Evolutionary conservation across 2,329 filamentous ascomycete species (phyloP).

Genomic region (Phoma herbarum): DNA sequence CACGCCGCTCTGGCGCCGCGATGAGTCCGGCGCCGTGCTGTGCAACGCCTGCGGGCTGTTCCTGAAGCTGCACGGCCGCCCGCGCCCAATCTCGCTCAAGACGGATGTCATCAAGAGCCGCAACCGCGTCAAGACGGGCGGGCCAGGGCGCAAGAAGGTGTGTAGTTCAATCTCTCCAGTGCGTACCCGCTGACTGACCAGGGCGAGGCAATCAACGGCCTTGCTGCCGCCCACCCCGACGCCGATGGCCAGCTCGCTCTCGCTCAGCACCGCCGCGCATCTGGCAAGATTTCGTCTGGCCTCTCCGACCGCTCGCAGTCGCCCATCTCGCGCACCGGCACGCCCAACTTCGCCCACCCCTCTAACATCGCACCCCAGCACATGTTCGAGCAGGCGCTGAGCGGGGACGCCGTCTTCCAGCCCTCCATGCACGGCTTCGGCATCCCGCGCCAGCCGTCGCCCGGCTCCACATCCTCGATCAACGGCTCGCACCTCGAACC

Average conservation of each 20-base stretch:
- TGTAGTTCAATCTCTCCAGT: conserved; percentile 26
- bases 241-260: conserved; percentile 63
- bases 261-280: conserved; percentile 70
- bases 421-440: conserved; percentile 56
- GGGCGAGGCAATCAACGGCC: conserved; percentile 61
- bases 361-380: conserved; percentile 76
- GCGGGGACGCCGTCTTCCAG: conserved; percentile 72
- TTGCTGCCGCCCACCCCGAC: conserved; percentile 64
- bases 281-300: conserved; percentile 76
- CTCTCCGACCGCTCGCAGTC: conserved; percentile 79
- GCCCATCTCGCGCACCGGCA: conserved; percentile 80
- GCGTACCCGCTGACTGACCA: conserved; percentile 11
- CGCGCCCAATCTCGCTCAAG: conserved; percentile 94
- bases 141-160: conserved; percentile 85
- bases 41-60: conserved; percentile 99
- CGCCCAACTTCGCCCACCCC: conserved; percentile 73
- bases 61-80: conserved; percentile 92
- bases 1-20: conserved; percentile 95
- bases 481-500: conserved; percentile 72
- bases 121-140: conserved; percentile 93
- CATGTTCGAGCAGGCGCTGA: conserved; percentile 78
- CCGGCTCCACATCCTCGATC: conserved; percentile 65
- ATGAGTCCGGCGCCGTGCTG: conserved; percentile 93
- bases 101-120: conserved; percentile 99
- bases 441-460: conserved; percentile 60